Conservation (phyloP, 2,329 filamentous ascomycete species). For the Aquanectria penicillioides region DNA sequence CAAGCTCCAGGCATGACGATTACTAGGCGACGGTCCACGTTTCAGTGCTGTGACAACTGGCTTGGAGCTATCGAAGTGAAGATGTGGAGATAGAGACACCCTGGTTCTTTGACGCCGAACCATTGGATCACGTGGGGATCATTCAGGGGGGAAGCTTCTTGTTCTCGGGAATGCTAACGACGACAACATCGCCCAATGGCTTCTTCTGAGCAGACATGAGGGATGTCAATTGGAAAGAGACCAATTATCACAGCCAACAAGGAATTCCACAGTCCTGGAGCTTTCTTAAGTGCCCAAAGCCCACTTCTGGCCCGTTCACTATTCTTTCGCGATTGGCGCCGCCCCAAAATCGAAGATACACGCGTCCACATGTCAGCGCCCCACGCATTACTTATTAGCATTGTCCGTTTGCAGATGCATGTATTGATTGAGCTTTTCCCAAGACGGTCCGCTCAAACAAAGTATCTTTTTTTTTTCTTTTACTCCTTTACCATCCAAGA, state of each 20-base stretch:
- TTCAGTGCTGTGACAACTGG: constrained; percentile 18
- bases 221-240: too few relatives aligned
- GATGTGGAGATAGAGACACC: constrained; percentile 38
- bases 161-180: not conserved
- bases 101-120: constrained; percentile 25
- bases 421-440: too few relatives aligned
- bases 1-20: constrained; percentile 34
- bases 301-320: too few relatives aligned
- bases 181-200: not conserved
- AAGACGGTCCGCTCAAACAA: too few relatives aligned
- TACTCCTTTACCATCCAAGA: too few relatives aligned
- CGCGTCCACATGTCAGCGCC: too few relatives aligned
- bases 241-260: not conserved
- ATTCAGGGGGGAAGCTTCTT: constrained; percentile 20
- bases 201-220: too few relatives aligned
- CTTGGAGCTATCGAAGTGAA: constrained; percentile 5
- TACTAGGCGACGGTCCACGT: not conserved
- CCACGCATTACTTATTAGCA: too few relatives aligned
- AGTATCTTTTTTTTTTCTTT: too few relatives aligned
- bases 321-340: too few relatives aligned
- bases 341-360: too few relatives aligned
- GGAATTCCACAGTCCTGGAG: not conserved
- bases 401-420: not conserved
- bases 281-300: too few relatives aligned
- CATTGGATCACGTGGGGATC: constrained; percentile 35